Evolutionary conservation across 129 eudicot genomes (phyloP), one percentile per base, ranked within the genome.

Genomic region (Tagetes patula): DNA sequence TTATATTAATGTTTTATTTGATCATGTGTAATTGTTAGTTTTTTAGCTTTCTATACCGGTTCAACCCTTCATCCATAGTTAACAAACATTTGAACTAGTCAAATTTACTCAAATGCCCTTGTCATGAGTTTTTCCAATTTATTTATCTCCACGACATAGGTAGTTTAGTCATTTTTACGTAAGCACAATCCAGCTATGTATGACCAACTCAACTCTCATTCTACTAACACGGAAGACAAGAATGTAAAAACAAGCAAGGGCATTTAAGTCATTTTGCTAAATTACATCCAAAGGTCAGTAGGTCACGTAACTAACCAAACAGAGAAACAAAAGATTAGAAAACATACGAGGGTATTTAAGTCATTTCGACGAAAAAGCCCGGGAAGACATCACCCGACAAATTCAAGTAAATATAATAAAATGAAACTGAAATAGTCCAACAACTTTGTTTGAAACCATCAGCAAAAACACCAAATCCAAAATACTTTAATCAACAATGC

Each of bases 361-460:
- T 71, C 53, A 64, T 52, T 32, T 58, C 3, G 30, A 5, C 20
- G 0, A 31, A 42, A 33, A 39, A 55, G 48, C 60, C 69, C 75
- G 42, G 67, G 67, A 71, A 71, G 32, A 41, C 45, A 75, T 55
- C 58, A 54, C 34, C 82, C 67, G 64, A 71, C 77, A 55, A 64
- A 52, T 53, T 41, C 49, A 78, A 64, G 77, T 20, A 77, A 77
- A 56, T 43, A 20, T 12, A 33, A 48, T n/a, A 53, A 78, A 65
- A 64, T 54, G 68, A 10, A 54, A 64, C 37, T 70, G 61, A 73
- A 72, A 72, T 42, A 34, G 62, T 62, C 60, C 82, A 79, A 72
- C 78, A 9, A 46, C 69, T 72, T 20, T 78, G 10, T 11, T 78
- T 53, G 82, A 79, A 79, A 65, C 69, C 39, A 73, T 79, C 82